Evolutionary conservation across 108 stramenopile species (phyloP), one percentile per base, ranked within the genome.

Genomic region (Fragilaria radians): DNA sequence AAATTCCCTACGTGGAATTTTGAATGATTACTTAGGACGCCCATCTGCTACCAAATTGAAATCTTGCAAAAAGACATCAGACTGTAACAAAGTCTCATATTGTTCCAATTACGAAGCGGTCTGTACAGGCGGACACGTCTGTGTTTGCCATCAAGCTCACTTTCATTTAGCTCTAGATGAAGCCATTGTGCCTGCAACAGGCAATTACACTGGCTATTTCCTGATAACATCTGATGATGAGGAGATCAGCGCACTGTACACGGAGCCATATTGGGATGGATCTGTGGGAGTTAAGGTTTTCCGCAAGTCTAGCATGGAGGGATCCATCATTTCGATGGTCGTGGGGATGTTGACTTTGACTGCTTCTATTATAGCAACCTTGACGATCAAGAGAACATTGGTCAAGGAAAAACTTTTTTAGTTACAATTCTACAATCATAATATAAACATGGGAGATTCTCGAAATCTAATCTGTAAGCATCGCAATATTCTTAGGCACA

Each of bases 101-200:
- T 91, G 90, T 63, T 50, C 66, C 25, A 67, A 54, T 19, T 77
- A 85, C 30, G 34, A 50, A 3, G 77, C 80, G 7, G 67, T 78
- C 17, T 92, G 91, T 47, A 79, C 85, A 3, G 77, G 83, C 34
- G 70, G 71, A 0, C 52, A 54, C 5, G 73, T 78, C 30, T 81
- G 87, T 36, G 87, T 88, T 27, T 88, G 91, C 49, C 71, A 72
- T 21, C 70, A 86, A 46, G 83, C 82, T 5, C 79, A 75, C 50
- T 92, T 80, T 49, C 91, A 92, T 57, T 59, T 79, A 5, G 91
- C 87, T 26, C 45, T 92, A 2, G 91, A 92, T 52, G 83, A 86
- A 70, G 85, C 83, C 0, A 17, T 92, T 11, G 59, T 54, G 30
- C 58, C 91, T 5, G 79, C 83, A 21, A 53, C 73, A 23, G 82